A percentile compares a stretch with the other conserved stretches of the same genome.
These are phyloP conservation scores for Saccharomycopsis hybrid DNA, from an alignment of 1,139 yeast species.

Conservation along the genomic window DNA sequence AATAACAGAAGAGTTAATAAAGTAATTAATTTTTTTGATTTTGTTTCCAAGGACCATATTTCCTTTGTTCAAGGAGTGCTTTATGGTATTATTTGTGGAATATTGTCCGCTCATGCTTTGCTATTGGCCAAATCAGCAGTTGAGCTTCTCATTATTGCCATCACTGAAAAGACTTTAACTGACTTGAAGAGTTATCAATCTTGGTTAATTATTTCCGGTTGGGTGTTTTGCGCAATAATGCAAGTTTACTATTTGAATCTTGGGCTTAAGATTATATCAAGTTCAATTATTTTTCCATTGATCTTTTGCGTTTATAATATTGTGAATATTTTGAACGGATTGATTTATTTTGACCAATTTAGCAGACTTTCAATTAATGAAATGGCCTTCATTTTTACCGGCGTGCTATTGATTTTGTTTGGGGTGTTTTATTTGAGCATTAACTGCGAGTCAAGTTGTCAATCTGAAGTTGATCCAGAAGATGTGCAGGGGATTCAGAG, in stretches of 20 bases:
- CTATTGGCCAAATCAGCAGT: conserved; percentile 79
- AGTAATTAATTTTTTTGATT: background rate
- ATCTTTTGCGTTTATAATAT: conserved; percentile 81
- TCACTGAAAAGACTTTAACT: conserved; percentile 30
- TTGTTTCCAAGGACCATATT: background rate
- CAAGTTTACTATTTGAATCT: conserved; percentile 71
- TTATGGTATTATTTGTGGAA: conserved; percentile 70
- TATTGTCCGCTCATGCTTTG: conserved; percentile 78
- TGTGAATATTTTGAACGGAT: conserved; percentile 65
- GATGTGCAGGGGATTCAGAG: conserved; percentile 1
- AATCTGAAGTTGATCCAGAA: conserved; percentile 15
- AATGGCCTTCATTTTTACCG: conserved; percentile 41
- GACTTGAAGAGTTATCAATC: conserved; percentile 24
- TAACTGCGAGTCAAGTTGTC: background rate
- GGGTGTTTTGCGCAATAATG: conserved; percentile 62
- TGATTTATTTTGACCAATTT: conserved; percentile 55
- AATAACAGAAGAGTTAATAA: too few relatives aligned
- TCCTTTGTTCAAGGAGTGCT: conserved; percentile 40
- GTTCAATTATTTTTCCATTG: conserved; percentile 76
- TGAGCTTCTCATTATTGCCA: conserved; percentile 51
- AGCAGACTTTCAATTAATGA: conserved; percentile 34
- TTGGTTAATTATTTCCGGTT: conserved; percentile 43
- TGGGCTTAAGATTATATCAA: conserved; percentile 66
- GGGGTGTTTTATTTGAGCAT: conserved; percentile 53
- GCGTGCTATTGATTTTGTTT: conserved; percentile 41